phyloP scores from a whole-genome alignment of 139 green algal species.

The Eudorina sp. region DNA sequence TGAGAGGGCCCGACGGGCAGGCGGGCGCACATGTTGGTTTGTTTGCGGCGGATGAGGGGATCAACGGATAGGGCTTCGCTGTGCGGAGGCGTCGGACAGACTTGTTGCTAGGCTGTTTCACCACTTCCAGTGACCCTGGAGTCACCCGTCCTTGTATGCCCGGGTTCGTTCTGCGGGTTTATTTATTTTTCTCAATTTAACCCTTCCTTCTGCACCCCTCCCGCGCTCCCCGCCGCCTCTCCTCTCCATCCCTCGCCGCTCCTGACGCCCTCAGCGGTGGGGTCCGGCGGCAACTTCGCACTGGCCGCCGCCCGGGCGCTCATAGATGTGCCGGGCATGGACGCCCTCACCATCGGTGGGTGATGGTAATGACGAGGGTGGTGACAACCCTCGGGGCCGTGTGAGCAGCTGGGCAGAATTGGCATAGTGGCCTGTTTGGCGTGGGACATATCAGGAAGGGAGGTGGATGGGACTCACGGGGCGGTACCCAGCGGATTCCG shows the following conservation, averaged over 20 bases:
- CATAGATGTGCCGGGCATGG: slow-evolving; percentile 73
- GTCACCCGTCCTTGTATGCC: no score
- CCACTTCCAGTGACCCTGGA: no score
- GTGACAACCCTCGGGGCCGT: background rate
- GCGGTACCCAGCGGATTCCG: background rate
- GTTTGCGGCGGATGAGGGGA: no score
- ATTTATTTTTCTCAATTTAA: no score
- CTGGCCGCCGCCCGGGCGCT: slow-evolving; percentile 77
- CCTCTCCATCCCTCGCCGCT: background rate
- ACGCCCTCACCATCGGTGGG: slow-evolving; percentile 67
- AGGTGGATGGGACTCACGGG: background rate
- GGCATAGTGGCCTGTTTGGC: background rate
- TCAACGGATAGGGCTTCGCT: no score
- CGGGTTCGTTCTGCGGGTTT: no score
- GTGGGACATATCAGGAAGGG: background rate
- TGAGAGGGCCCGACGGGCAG: background rate
- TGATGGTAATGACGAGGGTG: background rate
- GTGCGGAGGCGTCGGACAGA: no score
- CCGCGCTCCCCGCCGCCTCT: background rate
- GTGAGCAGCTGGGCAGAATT: background rate
- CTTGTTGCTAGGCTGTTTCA: no score
- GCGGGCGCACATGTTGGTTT: no score
- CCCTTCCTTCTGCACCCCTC: no score
- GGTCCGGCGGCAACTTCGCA: slow-evolving; percentile 70
- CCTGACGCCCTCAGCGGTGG: slow-evolving; percentile 59